Conservation (phyloP, 495 filamentous ascomycete genomes). For the Penicillium crystallinum region DNA sequence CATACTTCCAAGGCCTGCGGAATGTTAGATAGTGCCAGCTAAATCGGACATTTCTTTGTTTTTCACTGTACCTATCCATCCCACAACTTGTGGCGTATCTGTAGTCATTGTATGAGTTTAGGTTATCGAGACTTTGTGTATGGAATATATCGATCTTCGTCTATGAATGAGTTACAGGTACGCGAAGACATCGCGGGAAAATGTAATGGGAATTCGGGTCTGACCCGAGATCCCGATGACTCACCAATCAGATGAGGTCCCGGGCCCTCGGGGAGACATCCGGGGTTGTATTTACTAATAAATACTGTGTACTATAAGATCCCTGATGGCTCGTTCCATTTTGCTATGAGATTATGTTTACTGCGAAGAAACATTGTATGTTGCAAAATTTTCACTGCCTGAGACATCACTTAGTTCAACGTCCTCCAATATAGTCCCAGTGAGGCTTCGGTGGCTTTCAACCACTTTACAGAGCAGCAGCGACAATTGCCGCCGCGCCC, state of each 20-base stretch:
- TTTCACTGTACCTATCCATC: constrained; percentile 1
- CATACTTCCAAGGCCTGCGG: constrained; percentile 9
- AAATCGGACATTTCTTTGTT: not conserved
- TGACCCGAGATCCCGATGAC: constrained; percentile 1
- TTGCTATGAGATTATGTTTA: too few species aligned
- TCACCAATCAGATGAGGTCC: not conserved
- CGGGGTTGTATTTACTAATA: not conserved
- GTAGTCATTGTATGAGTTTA: not conserved
- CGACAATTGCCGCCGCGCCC: not conserved
- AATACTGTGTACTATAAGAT: too few species aligned
- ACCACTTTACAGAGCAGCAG: not conserved
- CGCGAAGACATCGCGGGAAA: not conserved
- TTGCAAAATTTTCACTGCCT: too few species aligned
- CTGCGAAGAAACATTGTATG: too few species aligned
- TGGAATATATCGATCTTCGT: not conserved
- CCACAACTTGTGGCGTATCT: not conserved
- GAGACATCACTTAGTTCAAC: too few species aligned
- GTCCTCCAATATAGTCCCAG: too few species aligned
- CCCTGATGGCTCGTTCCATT: too few species aligned
- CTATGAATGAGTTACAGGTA: not conserved
- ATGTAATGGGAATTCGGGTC: not conserved
- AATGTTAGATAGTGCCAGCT: not conserved
- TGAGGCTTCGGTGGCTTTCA: too few species aligned
- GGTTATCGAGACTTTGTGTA: not conserved
- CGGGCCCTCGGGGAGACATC: not conserved